These are phyloP conservation scores for Aspergillus intermedius DNA, from an alignment of 2,329 filamentous ascomycete species.

Conservation along the genomic window DNA sequence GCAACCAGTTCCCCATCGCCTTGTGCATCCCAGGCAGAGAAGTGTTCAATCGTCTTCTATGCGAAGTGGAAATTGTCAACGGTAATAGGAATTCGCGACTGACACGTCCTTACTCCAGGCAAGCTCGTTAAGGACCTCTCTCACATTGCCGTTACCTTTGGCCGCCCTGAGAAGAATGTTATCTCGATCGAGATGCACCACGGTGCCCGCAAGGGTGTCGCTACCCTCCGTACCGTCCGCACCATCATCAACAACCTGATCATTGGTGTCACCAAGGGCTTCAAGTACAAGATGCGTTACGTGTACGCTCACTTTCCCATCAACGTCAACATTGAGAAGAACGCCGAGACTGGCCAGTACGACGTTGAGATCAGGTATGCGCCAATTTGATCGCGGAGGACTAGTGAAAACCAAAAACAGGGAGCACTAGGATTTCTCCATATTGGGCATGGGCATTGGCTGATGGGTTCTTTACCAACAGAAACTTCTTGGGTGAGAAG, in stretches of 20 bases:
- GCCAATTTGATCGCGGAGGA: background rate
- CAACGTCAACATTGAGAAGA: conserved; percentile 99
- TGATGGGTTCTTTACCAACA: conserved; percentile 36
- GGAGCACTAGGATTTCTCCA: background rate
- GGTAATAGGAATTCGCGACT: conserved; percentile 3
- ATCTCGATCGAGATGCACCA: conserved; percentile 99
- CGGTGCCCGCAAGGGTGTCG: conserved; percentile 94
- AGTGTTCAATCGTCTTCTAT: background rate
- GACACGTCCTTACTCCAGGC: conserved; percentile 46
- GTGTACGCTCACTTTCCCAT: conserved; percentile 99
- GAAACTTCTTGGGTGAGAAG: conserved; percentile 99
- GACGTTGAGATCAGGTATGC: conserved; percentile 96
- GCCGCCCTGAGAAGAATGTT: conserved; percentile 71
- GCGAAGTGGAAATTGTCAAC: background rate
- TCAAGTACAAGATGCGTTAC: conserved; percentile 99
- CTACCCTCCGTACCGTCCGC: conserved; percentile 94
- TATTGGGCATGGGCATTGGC: conserved; percentile 2
- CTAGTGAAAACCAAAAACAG: background rate
- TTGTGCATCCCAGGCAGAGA: background rate
- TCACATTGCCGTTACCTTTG: conserved; percentile 95
- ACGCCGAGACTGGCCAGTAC: conserved; percentile 75
- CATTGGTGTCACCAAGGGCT: conserved; percentile 96
- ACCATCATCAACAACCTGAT: conserved; percentile 99
- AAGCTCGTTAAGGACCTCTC: conserved; percentile 96
- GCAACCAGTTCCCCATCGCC: conserved; percentile 15